These are phyloP conservation scores for Rhizopogon vulgaris DNA, from an alignment of 768 basidiomycete species.

Conservation along the genomic window DNA sequence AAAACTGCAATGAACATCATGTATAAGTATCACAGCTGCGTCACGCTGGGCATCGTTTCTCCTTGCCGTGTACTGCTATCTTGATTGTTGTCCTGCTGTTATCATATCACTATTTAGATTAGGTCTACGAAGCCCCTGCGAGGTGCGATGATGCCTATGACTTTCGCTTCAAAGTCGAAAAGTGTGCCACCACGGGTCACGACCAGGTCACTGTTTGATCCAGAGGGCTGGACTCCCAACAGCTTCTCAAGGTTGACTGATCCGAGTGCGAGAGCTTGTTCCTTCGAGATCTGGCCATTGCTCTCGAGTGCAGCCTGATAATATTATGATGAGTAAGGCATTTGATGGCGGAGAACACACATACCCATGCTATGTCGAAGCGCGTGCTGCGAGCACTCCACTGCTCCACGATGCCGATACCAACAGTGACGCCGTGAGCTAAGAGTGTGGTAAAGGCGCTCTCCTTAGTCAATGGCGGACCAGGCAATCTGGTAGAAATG, in stretches of 20 bases:
- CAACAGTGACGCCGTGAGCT: slow-evolving; percentile 66
- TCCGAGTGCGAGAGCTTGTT: slow-evolving; percentile 45
- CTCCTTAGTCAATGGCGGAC: slow-evolving; percentile 30
- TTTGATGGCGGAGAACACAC: slow-evolving; percentile 19
- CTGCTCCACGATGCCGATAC: slow-evolving; percentile 55
- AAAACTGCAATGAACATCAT: not conserved
- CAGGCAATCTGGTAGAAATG: slow-evolving; percentile 19
- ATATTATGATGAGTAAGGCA: slow-evolving; percentile 16
- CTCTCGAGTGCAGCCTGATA: slow-evolving; percentile 35
- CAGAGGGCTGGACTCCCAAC: slow-evolving; percentile 18
- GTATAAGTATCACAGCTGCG: not conserved
- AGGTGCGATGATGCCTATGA: slow-evolving; percentile 50
- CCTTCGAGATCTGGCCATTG: slow-evolving; percentile 32
- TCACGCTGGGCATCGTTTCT: not conserved
- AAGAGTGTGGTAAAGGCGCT: slow-evolving; percentile 57
- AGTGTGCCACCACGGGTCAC: slow-evolving; percentile 48
- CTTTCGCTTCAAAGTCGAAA: slow-evolving; percentile 40
- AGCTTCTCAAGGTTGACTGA: slow-evolving; percentile 51
- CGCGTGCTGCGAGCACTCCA: slow-evolving; percentile 74
- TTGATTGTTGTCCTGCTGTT: not conserved
- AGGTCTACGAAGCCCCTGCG: slow-evolving; percentile 45
- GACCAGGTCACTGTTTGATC: slow-evolving; percentile 46
- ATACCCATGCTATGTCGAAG: slow-evolving; percentile 79
- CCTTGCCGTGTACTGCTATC: not conserved
- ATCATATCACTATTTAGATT: slow-evolving; percentile 21